These are phyloP conservation scores for Lactarius quietus DNA, from an alignment of 768 basidiomycete genomes.

Conservation along the genomic window DNA sequence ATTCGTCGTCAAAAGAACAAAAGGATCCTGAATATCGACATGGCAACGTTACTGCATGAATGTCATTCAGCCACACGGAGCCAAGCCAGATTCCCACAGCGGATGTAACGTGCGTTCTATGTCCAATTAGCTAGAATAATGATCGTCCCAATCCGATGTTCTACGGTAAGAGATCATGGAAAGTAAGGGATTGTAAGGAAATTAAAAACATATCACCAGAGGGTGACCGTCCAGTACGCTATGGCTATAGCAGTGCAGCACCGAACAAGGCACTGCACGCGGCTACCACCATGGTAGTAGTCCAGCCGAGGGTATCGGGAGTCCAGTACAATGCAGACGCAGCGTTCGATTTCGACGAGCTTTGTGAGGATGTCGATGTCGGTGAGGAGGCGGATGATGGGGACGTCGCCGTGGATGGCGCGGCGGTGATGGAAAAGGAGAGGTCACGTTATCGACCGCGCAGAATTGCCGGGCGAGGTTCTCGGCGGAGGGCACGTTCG, in stretches of 20 bases:
- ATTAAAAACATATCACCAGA: not conserved
- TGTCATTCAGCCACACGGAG: constrained; percentile 1
- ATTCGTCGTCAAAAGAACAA: not conserved
- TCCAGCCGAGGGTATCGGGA: constrained; percentile 7
- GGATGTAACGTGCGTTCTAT: not conserved
- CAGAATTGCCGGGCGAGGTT: constrained; percentile 48
- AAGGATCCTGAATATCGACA: not conserved
- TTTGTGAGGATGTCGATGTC: not conserved
- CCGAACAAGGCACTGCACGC: constrained; percentile 14
- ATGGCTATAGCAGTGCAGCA: constrained; percentile 11
- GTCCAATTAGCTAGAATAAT: not conserved
- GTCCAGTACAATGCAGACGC: not conserved
- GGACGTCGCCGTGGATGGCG: constrained; percentile 23
- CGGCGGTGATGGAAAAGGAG: constrained; percentile 38
- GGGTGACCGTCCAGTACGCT: not conserved
- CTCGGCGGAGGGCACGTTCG: constrained; percentile 40
- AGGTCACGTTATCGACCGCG: constrained; percentile 37
- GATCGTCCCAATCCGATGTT: not conserved
- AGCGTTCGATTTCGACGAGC: not conserved
- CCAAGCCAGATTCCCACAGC: not conserved
- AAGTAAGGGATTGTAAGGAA: not conserved
- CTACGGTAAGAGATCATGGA: not conserved
- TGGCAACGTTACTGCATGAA: not conserved
- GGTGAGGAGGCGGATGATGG: not conserved
- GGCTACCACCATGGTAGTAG: not conserved